Base-by-base conservation (phyloP, 495 filamentous ascomycete species). In the Lichina pygmaea region DNA sequence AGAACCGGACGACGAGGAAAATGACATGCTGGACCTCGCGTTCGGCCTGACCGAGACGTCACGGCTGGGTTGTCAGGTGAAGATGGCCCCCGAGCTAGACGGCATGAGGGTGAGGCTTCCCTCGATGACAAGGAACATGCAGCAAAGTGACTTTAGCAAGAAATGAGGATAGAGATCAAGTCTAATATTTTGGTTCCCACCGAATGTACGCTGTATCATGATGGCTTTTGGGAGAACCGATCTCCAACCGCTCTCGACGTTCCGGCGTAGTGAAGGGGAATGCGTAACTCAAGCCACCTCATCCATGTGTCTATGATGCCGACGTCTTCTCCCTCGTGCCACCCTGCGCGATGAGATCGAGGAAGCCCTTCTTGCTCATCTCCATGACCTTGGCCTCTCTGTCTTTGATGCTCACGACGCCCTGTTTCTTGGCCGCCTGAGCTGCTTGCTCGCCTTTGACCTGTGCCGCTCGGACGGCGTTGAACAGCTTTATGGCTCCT, bases 11-110 rank as follows among this genome's bases (percentile, higher is more conserved):
- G 89, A 97, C 57, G 91, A 97, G 57, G 89, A 97, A 70, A 95
- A 95, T 58, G 89, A 97, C 61, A 97, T 97, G 89, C 64, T 97
- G 53, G 89, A 97, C 58, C 58, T 95, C 48, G 89, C 89, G 0
- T 97, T 97, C 58, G 89, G 89, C 0, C 55, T 95, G 52, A 94
- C 86, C 7, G 89, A 97, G 64, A 97, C 91, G 42, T 92, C 82
- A 41, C 71, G 89, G n/a, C 60, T 97, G 42, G 89, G 89, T 7
- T 97, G 89, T 60, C 89, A 97, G 65, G 79, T 95, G 32, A 58
- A 73, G 52, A 94, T 97, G 86, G 76, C 57, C 16, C 82, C 81
- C 59, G 81, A 86, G 50, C 62, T 95, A 46, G 81, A 95, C 55
- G 89, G 89, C 0, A 42, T 97, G 52, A 65, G 70, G 46, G 84